These are phyloP conservation scores for Pisolithus orientalis DNA, from an alignment of 768 basidiomycete species.

Conservation along the genomic window DNA sequence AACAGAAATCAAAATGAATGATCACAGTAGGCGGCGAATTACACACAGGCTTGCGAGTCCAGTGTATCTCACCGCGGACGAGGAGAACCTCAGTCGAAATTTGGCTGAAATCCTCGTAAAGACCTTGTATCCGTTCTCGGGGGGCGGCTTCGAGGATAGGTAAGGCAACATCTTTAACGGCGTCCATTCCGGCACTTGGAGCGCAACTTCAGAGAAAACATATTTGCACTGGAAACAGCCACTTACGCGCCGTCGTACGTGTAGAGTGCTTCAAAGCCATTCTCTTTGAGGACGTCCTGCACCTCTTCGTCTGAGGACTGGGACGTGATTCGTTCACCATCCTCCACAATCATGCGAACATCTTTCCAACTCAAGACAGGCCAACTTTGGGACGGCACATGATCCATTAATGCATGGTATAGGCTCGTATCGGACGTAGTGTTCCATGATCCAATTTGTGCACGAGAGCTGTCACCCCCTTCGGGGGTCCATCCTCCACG, in stretches of 20 bases:
- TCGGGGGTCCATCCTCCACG: slow-evolving; percentile 15
- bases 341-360: slow-evolving; percentile 16
- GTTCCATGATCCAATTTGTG: slow-evolving; percentile 4
- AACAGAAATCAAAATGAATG: not conserved
- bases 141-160: slow-evolving; percentile 31
- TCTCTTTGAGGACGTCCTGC: slow-evolving; percentile 27
- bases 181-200: slow-evolving; percentile 33
- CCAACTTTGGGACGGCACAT: slow-evolving; percentile 4
- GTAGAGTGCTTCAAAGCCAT: slow-evolving; percentile 37
- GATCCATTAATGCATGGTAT: slow-evolving; percentile 2
- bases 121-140: slow-evolving; percentile 28
- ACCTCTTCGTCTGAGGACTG: slow-evolving; percentile 22
- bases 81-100: slow-evolving; percentile 31
- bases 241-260: slow-evolving; percentile 38
- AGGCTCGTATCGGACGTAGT: not conserved
- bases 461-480: slow-evolving; percentile 3
- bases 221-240: not conserved
- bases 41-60: slow-evolving; percentile 33
- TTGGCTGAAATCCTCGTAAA: slow-evolving; percentile 33
- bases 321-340: slow-evolving; percentile 15
- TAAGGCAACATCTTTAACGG: slow-evolving; percentile 31
- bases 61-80: slow-evolving; percentile 35
- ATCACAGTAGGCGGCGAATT: not conserved
- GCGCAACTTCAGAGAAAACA: not conserved
- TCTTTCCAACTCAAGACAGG: slow-evolving; percentile 20